phyloP scores from a whole-genome alignment of 208 protist genomes.

The Crithidia expoeki region DNA sequence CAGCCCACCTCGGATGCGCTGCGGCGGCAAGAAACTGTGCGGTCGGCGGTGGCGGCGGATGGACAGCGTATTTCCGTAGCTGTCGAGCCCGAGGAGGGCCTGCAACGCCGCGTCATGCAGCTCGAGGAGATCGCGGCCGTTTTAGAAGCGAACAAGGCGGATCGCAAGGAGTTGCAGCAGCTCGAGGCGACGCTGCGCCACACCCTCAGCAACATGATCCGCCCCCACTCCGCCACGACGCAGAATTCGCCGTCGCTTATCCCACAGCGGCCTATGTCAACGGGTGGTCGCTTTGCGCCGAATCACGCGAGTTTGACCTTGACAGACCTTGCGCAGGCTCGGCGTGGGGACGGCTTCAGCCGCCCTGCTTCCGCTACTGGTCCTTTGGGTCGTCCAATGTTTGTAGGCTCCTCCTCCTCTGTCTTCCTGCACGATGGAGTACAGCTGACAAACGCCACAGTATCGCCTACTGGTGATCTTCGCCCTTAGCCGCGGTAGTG shows the following conservation, averaged over 20 bases:
- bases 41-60: conserved; percentile 13
- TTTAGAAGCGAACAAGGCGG: conserved; percentile 81
- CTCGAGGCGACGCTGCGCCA: conserved; percentile 60
- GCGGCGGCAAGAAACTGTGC: conserved; percentile 33
- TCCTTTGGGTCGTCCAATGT: conserved; percentile 59
- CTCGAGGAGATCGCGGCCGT: conserved; percentile 73
- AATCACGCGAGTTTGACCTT: conserved; percentile 11
- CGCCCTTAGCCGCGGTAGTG: background rate
- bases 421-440: conserved; percentile 55
- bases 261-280: conserved; percentile 36
- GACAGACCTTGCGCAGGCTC: conserved; percentile 8
- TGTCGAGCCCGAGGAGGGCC: conserved; percentile 54
- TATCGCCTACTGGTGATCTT: conserved; percentile 37
- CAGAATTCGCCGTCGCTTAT: conserved; percentile 17
- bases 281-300: conserved; percentile 14
- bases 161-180: conserved; percentile 62
- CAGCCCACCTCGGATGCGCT: conserved; percentile 59
- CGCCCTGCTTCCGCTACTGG: conserved; percentile 7
- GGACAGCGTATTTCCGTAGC: conserved; percentile 40
- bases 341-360: conserved; percentile 2
- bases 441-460: conserved; percentile 58
- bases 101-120: conserved; percentile 68
- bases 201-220: conserved; percentile 25
- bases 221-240: conserved; percentile 1
- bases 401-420: conserved; percentile 49